These are phyloP conservation scores for Cyphellophora europaea DNA, from an alignment of 2,329 filamentous ascomycete genomes.

Conservation along the genomic window DNA sequence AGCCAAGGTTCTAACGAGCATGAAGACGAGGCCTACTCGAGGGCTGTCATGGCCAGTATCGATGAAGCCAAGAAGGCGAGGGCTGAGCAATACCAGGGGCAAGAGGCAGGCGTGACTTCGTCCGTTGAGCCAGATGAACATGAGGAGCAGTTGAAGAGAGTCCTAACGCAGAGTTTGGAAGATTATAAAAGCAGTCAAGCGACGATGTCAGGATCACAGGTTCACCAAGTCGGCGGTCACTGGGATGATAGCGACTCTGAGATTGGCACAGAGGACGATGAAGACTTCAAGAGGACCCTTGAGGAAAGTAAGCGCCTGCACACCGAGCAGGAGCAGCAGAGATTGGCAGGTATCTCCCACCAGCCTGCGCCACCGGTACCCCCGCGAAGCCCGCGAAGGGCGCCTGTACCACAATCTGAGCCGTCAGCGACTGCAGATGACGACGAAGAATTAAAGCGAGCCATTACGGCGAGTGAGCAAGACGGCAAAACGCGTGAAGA, in stretches of 20 bases:
- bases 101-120: slow-evolving; percentile 7
- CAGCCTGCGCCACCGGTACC: slow-evolving; percentile 21
- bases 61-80: slow-evolving; percentile 13
- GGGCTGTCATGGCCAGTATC: slow-evolving; percentile 20
- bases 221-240: not conserved
- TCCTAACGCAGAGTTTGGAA: slow-evolving; percentile 33
- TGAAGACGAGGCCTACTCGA: slow-evolving; percentile 22
- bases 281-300: slow-evolving; percentile 31
- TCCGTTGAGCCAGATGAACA: slow-evolving; percentile 20
- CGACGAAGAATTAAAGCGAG: slow-evolving; percentile 39
- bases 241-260: slow-evolving; percentile 19
- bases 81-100: slow-evolving; percentile 17
- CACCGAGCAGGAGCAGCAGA: slow-evolving; percentile 10
- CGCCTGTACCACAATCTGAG: too few species aligned
- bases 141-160: slow-evolving; percentile 34
- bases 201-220: not conserved
- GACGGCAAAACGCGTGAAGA: slow-evolving; percentile 34
- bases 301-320: slow-evolving; percentile 18
- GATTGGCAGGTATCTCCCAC: slow-evolving; percentile 3
- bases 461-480: slow-evolving; percentile 39
- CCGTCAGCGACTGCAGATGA: slow-evolving; percentile 14
- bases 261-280: slow-evolving; percentile 23
- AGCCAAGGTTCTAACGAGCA: slow-evolving; percentile 20
- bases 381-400: slow-evolving; percentile 31
- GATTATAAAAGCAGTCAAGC: slow-evolving; percentile 20